These are phyloP conservation scores for Cylindrotheca fusiformis DNA, from an alignment of 108 stramenopile species.

Conservation along the genomic window DNA sequence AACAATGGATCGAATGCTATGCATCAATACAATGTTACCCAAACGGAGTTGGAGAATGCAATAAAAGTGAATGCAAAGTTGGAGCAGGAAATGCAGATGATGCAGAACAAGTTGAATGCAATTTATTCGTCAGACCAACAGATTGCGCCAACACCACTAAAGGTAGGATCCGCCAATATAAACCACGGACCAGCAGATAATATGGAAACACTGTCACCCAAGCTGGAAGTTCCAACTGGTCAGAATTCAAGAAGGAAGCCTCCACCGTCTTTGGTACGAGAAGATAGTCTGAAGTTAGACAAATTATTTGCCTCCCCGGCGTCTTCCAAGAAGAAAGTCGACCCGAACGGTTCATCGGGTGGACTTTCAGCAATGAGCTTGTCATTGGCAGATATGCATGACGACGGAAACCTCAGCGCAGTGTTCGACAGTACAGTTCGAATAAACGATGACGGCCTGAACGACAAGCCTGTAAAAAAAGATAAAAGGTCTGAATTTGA, in stretches of 20 bases:
- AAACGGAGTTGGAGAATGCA: slow-evolving; percentile 5
- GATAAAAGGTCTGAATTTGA: slow-evolving; percentile 17
- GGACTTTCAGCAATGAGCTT: slow-evolving; percentile 41
- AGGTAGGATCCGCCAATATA: neutral
- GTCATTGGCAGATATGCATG: slow-evolving; percentile 42
- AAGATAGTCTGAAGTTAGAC: slow-evolving; percentile 39
- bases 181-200: slow-evolving; percentile 1
- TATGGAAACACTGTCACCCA: neutral
- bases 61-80: neutral
- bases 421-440: slow-evolving; percentile 43
- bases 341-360: slow-evolving; percentile 24
- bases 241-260: slow-evolving; percentile 14
- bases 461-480: neutral
- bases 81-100: slow-evolving; percentile 15
- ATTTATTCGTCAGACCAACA: slow-evolving; percentile 2
- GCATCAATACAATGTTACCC: slow-evolving; percentile 17
- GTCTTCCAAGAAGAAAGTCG: slow-evolving; percentile 22
- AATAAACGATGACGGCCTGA: slow-evolving; percentile 8
- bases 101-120: slow-evolving; percentile 14
- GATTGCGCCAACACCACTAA: neutral
- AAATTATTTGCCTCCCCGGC: slow-evolving; percentile 17
- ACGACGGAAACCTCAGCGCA: slow-evolving; percentile 39
- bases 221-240: slow-evolving; percentile 9
- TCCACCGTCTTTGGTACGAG: slow-evolving; percentile 20
- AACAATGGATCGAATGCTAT: neutral